These are phyloP conservation scores for Clarkia xantiana DNA, from an alignment of 345 rosid genomes.

Conservation along the genomic window DNA sequence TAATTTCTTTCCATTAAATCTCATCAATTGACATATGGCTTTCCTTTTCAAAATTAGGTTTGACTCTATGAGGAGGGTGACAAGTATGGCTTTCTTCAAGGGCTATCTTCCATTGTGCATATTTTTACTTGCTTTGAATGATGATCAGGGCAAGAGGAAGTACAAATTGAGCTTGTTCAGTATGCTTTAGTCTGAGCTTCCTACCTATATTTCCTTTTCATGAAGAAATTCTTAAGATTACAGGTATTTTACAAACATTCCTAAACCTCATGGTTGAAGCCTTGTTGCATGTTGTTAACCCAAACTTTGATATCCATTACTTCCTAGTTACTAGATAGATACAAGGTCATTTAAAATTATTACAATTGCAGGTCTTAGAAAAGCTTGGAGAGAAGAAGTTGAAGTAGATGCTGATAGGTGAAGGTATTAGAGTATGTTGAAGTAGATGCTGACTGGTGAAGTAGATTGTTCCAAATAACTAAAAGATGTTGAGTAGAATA, in stretches of 20 bases:
- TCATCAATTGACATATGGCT: not conserved
- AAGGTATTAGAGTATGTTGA: too few species aligned
- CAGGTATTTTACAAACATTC: conserved; percentile 31
- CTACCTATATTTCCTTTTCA: conserved; percentile 69
- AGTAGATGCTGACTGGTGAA: too few species aligned
- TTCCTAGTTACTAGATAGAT: too few species aligned
- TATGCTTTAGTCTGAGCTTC: conserved; percentile 74
- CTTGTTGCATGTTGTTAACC: not conserved
- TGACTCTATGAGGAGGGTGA: conserved; percentile 93
- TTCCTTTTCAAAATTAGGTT: conserved; percentile 27
- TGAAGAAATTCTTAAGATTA: conserved; percentile 56
- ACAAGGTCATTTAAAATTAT: too few species aligned
- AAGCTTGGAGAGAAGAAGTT: too few species aligned
- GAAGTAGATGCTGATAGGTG: too few species aligned
- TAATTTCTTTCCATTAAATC: too few species aligned
- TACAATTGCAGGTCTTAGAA: too few species aligned
- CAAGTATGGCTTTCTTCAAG: conserved; percentile 77
- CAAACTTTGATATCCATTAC: too few species aligned
- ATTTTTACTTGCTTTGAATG: conserved; percentile 7
- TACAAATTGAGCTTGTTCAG: conserved; percentile 40
- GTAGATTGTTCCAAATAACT: too few species aligned
- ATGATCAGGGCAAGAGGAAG: conserved; percentile 39
- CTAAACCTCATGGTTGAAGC: not conserved
- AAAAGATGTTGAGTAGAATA: too few species aligned
- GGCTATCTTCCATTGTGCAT: conserved; percentile 62